Evolutionary conservation across 2,329 filamentous ascomycete genomes (phyloP).

Genomic region (Pseudogymnoascus sp.): DNA sequence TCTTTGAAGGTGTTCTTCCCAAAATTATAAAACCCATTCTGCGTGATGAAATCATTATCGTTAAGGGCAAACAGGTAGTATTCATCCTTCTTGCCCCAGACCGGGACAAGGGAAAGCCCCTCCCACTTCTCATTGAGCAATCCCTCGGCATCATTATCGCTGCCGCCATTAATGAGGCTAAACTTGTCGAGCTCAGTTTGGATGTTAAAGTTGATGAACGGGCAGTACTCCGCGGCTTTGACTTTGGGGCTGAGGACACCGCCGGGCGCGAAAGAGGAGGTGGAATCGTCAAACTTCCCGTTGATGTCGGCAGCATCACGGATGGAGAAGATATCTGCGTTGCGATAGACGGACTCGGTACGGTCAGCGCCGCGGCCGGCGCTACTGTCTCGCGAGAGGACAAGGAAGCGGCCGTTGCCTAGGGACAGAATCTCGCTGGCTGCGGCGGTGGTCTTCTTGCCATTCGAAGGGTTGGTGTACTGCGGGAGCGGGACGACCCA

Average conservation of each 20-base stretch:
- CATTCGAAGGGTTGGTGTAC: conserved; percentile 43
- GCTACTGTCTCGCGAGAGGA: conserved; percentile 57
- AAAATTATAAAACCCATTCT: conserved; percentile 52
- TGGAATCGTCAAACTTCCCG: conserved; percentile 34
- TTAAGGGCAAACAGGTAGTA: conserved; percentile 62
- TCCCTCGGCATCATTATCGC: conserved; percentile 38
- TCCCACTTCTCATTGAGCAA: conserved; percentile 76
- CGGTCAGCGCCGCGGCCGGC: conserved; percentile 50
- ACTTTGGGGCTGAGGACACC: conserved; percentile 50
- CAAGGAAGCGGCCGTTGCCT: conserved; percentile 55
- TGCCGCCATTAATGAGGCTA: conserved; percentile 60
- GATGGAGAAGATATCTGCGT: conserved; percentile 64
- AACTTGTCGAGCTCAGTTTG: conserved; percentile 59
- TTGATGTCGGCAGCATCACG: conserved; percentile 54
- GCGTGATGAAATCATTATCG: conserved; percentile 71
- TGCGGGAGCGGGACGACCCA: conserved; percentile 60
- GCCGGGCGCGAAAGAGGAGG: conserved; percentile 29
- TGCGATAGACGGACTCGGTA: conserved; percentile 54
- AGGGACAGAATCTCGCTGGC: conserved; percentile 65
- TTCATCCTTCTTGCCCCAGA: conserved; percentile 44
- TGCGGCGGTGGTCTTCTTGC: conserved; percentile 44
- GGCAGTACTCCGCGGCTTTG: conserved; percentile 53
- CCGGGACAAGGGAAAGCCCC: conserved; percentile 55
- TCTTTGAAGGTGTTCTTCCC: conserved; percentile 49
- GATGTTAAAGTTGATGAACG: conserved; percentile 62